Conservation (phyloP, 2,329 filamentous ascomycete genomes). For the Aaosphaeria arxii region DNA sequence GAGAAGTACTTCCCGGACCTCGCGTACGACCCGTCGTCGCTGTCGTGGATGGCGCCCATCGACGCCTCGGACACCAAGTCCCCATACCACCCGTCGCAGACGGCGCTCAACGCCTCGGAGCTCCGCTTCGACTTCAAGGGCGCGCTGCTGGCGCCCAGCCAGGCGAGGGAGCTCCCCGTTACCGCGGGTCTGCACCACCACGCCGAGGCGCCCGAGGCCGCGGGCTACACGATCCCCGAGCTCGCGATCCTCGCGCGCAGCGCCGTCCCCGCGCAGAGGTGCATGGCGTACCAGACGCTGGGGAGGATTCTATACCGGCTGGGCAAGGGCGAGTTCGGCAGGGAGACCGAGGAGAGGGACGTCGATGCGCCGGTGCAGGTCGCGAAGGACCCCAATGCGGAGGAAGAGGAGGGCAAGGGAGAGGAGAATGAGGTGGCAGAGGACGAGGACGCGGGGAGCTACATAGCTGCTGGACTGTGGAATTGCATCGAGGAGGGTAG, state of each 20-base stretch:
- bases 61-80: constrained; percentile 61
- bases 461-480: constrained; percentile 76
- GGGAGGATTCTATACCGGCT: constrained; percentile 82
- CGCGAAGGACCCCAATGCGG: constrained; percentile 39
- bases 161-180: constrained; percentile 70
- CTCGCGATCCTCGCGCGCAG: constrained; percentile 77
- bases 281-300: constrained; percentile 86
- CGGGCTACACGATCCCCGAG: constrained; percentile 90
- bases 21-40: constrained; percentile 76
- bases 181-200: constrained; percentile 89
- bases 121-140: constrained; percentile 90
- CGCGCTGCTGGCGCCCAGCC: constrained; percentile 71
- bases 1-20: constrained; percentile 90
- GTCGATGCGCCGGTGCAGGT: constrained; percentile 47
- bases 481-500: constrained; percentile 70
- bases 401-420: constrained; percentile 16
- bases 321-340: constrained; percentile 68
- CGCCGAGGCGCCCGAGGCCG: constrained; percentile 85
- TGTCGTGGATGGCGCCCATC: constrained; percentile 84
- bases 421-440: constrained; percentile 40
- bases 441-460: constrained; percentile 39
- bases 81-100: constrained; percentile 77
- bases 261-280: constrained; percentile 80
- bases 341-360: constrained; percentile 41
- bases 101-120: constrained; percentile 68